These are phyloP conservation scores for Candida anutae DNA, from an alignment of 1,139 yeast species.

Conservation along the genomic window DNA sequence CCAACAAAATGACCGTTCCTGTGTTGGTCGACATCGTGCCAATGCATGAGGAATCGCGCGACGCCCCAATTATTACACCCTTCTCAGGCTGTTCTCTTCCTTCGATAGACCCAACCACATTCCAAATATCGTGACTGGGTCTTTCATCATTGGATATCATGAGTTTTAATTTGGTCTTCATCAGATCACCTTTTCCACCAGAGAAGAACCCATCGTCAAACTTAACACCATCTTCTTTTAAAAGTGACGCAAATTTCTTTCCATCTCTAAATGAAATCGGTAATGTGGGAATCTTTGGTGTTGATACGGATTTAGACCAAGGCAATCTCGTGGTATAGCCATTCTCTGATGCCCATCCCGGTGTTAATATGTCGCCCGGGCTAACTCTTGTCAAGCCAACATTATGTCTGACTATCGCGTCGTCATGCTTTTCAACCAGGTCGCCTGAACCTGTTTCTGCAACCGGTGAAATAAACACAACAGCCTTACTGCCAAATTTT, in stretches of 20 bases:
- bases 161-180: conserved; percentile 20
- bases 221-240: conserved; percentile 42
- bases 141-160: conserved; percentile 42
- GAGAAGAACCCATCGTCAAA: conserved; percentile 23
- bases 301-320: conserved; percentile 42
- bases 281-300: conserved; percentile 68
- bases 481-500: conserved; percentile 23
- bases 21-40: conserved; percentile 73
- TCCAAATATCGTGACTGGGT: conserved; percentile 67
- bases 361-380: conserved; percentile 75
- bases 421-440: conserved; percentile 33
- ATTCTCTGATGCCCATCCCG: conserved; percentile 63
- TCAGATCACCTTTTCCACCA: conserved; percentile 14
- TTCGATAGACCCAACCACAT: conserved; percentile 66
- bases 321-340: conserved; percentile 28
- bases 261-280: conserved; percentile 76
- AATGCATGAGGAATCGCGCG: conserved; percentile 69
- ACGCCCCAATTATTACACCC: conserved; percentile 76
- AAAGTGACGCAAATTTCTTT: conserved; percentile 33
- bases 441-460: conserved; percentile 11
- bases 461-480: conserved; percentile 27
- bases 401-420: conserved; percentile 52
- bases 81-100: conserved; percentile 77
- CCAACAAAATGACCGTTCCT: conserved; percentile 68
- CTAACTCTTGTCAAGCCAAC: conserved; percentile 59